Evolutionary conservation across 129 eudicot species (phyloP), one percentile per base, ranked within the genome.

Genomic region (Flaveria robusta): DNA sequence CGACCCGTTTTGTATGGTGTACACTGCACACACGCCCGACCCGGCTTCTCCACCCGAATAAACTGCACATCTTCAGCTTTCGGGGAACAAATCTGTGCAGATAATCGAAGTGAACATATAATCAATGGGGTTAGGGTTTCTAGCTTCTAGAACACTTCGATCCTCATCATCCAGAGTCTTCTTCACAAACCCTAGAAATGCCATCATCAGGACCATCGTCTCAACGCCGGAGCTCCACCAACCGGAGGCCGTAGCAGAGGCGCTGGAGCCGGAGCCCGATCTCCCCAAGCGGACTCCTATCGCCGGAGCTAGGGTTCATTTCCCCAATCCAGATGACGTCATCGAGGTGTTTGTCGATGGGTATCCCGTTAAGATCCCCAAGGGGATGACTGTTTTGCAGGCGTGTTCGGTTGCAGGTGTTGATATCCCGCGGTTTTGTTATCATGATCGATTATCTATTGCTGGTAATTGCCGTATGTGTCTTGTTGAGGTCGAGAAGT

Each of bases 401-500:
- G 99, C 99, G 9, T 94, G 99, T 63, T 89, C 88, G 76, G 78
- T 94, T 59, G 99, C 97, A 16, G 99, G 99, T 37, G 91, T 94
- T 34, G 99, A 94, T 74, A 91, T 91, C 7, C 99, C 99, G 0
- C 55, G 97, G 45, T 94, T 94, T 37, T 94, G 99, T 54, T 94
- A 94, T 68, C 99, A 91, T 69, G 81, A 77, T 60, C 93, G 97
- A 0, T 84, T 91, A 0, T 94, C 99, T 1, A 94, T 94, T 19
- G 99, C 99, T 9, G 97, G 99, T 10, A 94, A 94, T 43, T 94
- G 99, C 74, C 90, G 99, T 16, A 95, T 91, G 97, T 91, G 96
- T 66, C 85, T 95, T 2, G 97, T 91, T 3, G 99, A 94, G 85
- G 97, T 94, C 34, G 99, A 91, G 82, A 89, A 94, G 72, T 89